These are phyloP conservation scores for Mycosarcoma mackinlayi DNA, from an alignment of 1,284 basidiomycete genomes.

Conservation along the genomic window DNA sequence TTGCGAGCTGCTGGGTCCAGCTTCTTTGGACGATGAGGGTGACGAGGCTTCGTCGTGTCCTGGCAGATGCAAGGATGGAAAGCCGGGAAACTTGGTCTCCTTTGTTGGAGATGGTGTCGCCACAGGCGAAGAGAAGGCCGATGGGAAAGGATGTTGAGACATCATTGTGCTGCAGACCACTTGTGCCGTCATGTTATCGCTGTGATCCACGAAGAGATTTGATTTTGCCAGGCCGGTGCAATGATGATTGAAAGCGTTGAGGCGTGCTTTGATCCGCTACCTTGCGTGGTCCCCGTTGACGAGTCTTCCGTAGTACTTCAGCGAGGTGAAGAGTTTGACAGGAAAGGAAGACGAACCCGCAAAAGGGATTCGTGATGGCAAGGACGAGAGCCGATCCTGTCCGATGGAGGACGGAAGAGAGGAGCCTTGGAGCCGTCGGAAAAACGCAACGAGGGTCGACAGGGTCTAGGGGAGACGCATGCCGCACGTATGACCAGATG, in stretches of 20 bases:
- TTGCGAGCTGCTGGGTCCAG: conserved; percentile 8
- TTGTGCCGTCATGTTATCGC: conserved; percentile 37
- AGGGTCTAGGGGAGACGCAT: conserved; percentile 26
- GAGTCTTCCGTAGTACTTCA: no score
- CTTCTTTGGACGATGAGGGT: conserved; percentile 4
- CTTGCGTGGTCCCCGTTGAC: no score
- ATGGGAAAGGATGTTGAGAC: conserved; percentile 39
- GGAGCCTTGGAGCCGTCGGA: neutral
- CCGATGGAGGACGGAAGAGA: neutral
- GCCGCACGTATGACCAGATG: conserved; percentile 4
- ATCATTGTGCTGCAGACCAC: conserved; percentile 36
- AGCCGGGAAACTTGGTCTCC: conserved; percentile 18
- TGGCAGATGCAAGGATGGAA: conserved; percentile 9
- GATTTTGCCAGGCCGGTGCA: neutral
- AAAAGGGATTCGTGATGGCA: no score
- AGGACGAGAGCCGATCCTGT: no score
- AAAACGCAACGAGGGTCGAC: conserved; percentile 5
- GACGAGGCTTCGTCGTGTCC: neutral
- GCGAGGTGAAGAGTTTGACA: no score
- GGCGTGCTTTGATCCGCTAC: no score
- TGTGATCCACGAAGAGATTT: neutral
- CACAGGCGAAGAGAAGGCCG: conserved; percentile 34
- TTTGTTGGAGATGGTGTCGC: conserved; percentile 38
- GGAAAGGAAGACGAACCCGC: no score
- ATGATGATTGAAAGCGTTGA: neutral